These are phyloP conservation scores for Xylariaceae sp. DNA, from an alignment of 2,329 filamentous ascomycete species.

Conservation along the genomic window DNA sequence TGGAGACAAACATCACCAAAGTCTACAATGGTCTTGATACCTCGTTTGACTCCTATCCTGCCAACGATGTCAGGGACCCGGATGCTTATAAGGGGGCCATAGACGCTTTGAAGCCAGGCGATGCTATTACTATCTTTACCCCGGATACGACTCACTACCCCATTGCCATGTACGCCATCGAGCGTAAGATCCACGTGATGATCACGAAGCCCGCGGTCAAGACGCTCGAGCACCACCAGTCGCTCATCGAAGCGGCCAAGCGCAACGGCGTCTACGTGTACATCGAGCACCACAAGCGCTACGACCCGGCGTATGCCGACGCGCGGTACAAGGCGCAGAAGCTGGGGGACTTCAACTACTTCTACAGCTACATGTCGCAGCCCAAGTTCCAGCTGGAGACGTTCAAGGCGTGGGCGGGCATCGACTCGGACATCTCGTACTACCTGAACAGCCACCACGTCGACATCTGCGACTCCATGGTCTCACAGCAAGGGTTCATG, in stretches of 20 bases:
- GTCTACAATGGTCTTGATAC: constrained; percentile 87
- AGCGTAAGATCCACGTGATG: constrained; percentile 81
- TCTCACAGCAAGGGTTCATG: constrained; percentile 63
- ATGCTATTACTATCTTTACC: constrained; percentile 94
- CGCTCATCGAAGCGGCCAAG: constrained; percentile 65
- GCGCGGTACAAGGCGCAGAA: constrained; percentile 69
- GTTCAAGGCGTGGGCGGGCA: constrained; percentile 90
- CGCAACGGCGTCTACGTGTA: constrained; percentile 82
- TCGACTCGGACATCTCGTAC: constrained; percentile 90
- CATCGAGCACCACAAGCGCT: constrained; percentile 95
- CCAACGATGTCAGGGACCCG: constrained; percentile 66
- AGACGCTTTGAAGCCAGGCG: constrained; percentile 72
- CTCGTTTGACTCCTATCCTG: constrained; percentile 76
- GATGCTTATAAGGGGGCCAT: constrained; percentile 87
- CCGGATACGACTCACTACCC: constrained; percentile 89
- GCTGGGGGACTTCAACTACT: constrained; percentile 95
- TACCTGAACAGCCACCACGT: constrained; percentile 95
- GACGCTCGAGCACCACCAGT: constrained; percentile 70
- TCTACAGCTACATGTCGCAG: constrained; percentile 95
- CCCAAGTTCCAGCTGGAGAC: constrained; percentile 88
- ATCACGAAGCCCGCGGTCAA: constrained; percentile 94
- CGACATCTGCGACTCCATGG: constrained; percentile 90
- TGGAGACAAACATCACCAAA: constrained; percentile 79
- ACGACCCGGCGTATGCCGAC: constrained; percentile 87
- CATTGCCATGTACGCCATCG: constrained; percentile 87